phyloP scores from a whole-genome alignment of 2,329 filamentous ascomycete genomes.

The Pseudogymnoascus sp. region DNA sequence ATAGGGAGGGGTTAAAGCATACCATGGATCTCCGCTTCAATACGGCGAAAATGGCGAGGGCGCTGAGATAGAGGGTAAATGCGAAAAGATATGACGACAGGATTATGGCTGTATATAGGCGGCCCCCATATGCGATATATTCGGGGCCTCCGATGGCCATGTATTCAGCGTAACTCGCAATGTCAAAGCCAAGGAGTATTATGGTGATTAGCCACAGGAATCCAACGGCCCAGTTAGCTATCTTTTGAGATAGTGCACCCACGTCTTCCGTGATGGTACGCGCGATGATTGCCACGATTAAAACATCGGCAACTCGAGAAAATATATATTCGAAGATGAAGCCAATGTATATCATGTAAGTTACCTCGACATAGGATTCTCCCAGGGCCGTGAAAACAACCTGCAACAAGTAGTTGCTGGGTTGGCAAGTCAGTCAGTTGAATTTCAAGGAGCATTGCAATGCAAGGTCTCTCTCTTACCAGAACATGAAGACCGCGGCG shows the following conservation, averaged over 20 bases:
- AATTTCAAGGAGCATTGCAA: background rate
- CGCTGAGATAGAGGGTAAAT: background rate
- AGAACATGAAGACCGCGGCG: background rate
- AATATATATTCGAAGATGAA: background rate
- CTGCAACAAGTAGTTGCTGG: background rate
- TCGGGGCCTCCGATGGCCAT: background rate
- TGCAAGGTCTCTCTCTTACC: background rate
- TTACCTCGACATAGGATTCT: background rate
- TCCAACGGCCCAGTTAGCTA: background rate
- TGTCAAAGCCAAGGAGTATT: background rate
- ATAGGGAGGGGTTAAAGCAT: background rate
- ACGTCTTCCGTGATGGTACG: background rate
- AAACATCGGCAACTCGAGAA: background rate
- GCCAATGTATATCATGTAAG: background rate
- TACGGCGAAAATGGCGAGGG: background rate
- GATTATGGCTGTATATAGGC: background rate
- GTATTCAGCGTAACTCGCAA: background rate
- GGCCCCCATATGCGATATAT: background rate
- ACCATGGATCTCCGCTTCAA: background rate
- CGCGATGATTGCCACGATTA: background rate
- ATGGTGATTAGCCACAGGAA: background rate
- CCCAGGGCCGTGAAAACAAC: background rate
- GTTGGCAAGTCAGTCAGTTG: background rate
- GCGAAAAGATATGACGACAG: background rate
- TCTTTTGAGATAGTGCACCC: background rate